Evolutionary conservation across 495 filamentous ascomycete species (phyloP), one percentile per base, ranked within the genome.

Genomic region (Tuber microsphaerosporum): DNA sequence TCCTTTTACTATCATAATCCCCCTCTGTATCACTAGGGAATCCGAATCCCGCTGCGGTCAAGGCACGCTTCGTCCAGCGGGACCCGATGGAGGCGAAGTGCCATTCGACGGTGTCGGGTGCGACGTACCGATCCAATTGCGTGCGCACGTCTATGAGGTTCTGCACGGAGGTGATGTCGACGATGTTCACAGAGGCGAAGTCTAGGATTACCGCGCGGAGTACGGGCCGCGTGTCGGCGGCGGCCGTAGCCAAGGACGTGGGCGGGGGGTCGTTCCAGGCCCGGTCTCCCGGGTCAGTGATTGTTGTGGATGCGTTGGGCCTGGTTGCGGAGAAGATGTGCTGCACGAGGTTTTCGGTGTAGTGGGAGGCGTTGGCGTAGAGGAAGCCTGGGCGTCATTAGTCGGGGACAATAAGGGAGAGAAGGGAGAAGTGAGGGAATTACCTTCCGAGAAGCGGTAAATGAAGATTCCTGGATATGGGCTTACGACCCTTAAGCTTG

Each of bases 111-210:
- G 89, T 86, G 17, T 94, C 91, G 0, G 95, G 95, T 0, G 91
- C 84, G 22, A 93, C 89, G 83, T 97, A 97, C 20, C 90, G 88
- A 84, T 98, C 95, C 34, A 99, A 90, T 83, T 98, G 96, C 84
- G 98, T 99, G 83, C 95, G 94, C 3, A 99, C 93, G 80, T 99
- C 95, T 84, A 99, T 97, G 56, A 99, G 86, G 83, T 95, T 92
- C 85, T 99, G 95, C 2, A 97, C 89, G 0, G 93, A 97, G 2
- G 95, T 97, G 74, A 97, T 89, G 80, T 99, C 95, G 71, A 97
- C 92, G 80, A 97, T 94, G 85, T 99, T 97, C 80, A 99, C 95
- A 0, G 93, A 94, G 56, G 91, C 92, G 84, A 99, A 96, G 83
- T 99, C 95, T 31, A 99, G 90, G 74, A 99, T 97, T 81, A 99